phyloP scores from a whole-genome alignment of 108 stramenopile genomes.

The Schizochytrium sp. region DNA sequence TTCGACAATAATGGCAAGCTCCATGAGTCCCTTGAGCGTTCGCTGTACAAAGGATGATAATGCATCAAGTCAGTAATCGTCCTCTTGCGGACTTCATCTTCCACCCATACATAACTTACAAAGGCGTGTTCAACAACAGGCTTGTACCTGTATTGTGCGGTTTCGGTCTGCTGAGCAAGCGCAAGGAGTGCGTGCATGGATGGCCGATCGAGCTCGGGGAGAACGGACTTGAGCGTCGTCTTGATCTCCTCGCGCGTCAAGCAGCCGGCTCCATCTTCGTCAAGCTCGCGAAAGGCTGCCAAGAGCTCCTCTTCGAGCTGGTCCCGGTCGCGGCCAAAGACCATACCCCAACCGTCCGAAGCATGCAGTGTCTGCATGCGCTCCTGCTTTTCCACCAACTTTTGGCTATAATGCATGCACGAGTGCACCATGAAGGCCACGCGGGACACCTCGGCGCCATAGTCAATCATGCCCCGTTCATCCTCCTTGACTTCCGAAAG shows the following conservation, averaged over 20 bases:
- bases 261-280: not conserved
- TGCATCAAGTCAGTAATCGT: no score
- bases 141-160: not conserved
- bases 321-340: slow-evolving; percentile 2
- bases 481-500: not conserved
- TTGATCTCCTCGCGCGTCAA: not conserved
- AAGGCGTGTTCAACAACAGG: not conserved
- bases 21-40: not conserved
- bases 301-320: not conserved
- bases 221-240: not conserved
- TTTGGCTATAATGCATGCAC: not conserved
- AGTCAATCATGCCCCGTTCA: not conserved
- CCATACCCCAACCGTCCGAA: not conserved
- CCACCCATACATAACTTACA: not conserved
- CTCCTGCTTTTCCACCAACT: not conserved
- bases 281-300: not conserved
- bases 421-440: not conserved
- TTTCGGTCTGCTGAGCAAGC: not conserved
- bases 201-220: not conserved
- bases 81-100: no score
- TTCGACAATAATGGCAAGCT: slow-evolving; percentile 2
- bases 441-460: not conserved
- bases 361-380: not conserved
- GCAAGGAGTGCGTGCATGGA: not conserved
- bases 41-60: not conserved